Percentiles rank a stretch among this genome's conserved stretches.
Conservation (phyloP, 352 stramenopile species). For the Globisporangium viniferum region DNA sequence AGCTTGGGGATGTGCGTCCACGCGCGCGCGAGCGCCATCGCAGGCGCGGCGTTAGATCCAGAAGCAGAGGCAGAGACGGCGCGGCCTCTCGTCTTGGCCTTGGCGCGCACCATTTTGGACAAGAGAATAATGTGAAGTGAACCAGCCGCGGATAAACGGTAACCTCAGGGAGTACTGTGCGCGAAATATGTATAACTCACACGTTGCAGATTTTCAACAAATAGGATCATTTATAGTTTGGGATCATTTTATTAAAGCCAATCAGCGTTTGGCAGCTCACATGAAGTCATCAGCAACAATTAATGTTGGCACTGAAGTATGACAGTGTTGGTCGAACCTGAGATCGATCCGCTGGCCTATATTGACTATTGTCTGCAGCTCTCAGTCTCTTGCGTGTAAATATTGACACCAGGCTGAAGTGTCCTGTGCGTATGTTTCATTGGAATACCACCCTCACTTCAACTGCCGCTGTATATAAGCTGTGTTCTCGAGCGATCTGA, state of each 20-base stretch:
- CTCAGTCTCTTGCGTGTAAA: too few species aligned
- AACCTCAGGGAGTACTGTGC: background rate
- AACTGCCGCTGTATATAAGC: too few species aligned
- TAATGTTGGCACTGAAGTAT: too few species aligned
- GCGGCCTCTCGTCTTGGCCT: constrained; percentile 13
- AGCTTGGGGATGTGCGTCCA: constrained; percentile 60
- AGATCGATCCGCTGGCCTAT: too few species aligned
- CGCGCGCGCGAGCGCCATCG: constrained; percentile 17
- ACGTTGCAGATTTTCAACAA: too few species aligned
- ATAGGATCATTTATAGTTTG: background rate
- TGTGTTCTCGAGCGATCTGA: too few species aligned
- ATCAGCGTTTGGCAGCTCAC: background rate
- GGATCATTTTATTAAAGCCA: background rate
- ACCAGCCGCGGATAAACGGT: background rate
- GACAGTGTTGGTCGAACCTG: too few species aligned
- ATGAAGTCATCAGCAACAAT: too few species aligned
- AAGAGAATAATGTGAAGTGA: background rate
- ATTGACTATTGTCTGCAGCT: too few species aligned
- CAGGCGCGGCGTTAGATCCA: background rate
- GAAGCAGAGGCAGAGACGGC: background rate
- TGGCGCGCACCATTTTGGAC: constrained; percentile 5
- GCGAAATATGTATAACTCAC: background rate
- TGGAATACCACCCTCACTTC: too few species aligned
- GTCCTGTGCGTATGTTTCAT: too few species aligned
- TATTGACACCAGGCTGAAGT: too few species aligned